phyloP scores from a whole-genome alignment of 306 rosid genomes.

The Rosa persica region DNA sequence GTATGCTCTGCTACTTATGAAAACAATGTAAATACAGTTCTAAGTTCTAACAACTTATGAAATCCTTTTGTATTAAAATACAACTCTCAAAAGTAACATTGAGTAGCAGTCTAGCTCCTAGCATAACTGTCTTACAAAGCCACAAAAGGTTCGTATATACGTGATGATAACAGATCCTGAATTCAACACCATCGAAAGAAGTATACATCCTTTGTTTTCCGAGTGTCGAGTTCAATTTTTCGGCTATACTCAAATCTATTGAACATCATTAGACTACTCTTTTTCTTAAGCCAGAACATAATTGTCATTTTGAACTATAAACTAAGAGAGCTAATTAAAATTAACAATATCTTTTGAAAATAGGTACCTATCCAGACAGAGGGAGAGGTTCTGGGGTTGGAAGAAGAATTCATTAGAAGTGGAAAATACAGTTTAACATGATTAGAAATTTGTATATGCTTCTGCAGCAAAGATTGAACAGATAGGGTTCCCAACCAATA shows the following conservation, averaged over 20 bases:
- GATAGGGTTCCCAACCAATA: background rate
- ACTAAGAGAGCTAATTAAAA: slow-evolving; percentile 12
- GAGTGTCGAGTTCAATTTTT: background rate
- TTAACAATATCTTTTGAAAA: background rate
- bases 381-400: too few species aligned
- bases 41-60: background rate
- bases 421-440: background rate
- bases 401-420: background rate
- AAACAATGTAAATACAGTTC: background rate
- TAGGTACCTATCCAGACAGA: slow-evolving; percentile 93
- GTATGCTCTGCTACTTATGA: too few species aligned
- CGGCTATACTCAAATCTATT: background rate
- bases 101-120: background rate
- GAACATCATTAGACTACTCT: background rate
- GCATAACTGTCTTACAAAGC: background rate
- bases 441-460: background rate
- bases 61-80: background rate
- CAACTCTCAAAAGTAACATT: too few species aligned
- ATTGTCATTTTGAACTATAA: background rate
- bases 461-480: background rate
- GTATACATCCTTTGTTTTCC: background rate
- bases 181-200: too few species aligned
- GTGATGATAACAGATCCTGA: too few species aligned
- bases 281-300: background rate
- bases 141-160: too few species aligned